Percentiles rank a stretch among this genome's conserved stretches.
Conservation (phyloP, 2,329 filamentous ascomycete species). For the Ophiosphaerella herpotricha region DNA sequence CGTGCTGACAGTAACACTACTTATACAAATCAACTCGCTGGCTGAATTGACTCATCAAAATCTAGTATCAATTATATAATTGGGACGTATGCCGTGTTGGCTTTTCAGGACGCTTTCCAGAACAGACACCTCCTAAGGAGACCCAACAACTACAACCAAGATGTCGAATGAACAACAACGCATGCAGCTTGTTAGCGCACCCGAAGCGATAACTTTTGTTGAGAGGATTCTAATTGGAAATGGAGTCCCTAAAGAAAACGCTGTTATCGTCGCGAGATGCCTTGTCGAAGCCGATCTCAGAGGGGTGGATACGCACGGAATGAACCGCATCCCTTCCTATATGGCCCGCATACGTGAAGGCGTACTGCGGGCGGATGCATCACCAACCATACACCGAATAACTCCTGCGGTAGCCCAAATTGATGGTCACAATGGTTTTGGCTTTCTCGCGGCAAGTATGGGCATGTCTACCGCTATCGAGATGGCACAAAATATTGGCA, state of each 20-base stretch:
- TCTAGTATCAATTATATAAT: no score
- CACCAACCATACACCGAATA: conserved; percentile 62
- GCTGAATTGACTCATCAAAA: no score
- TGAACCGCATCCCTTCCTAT: conserved; percentile 79
- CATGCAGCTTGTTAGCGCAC: conserved; percentile 26
- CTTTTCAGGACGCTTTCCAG: no score
- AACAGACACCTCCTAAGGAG: neutral
- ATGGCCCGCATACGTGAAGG: conserved; percentile 72
- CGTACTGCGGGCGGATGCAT: conserved; percentile 65
- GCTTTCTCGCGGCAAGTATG: conserved; percentile 69
- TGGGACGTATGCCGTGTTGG: no score
- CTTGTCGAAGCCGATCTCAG: conserved; percentile 76
- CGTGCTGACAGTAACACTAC: no score
- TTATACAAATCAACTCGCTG: no score
- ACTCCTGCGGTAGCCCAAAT: conserved; percentile 75
- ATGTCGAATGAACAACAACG: conserved; percentile 9
- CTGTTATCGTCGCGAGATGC: conserved; percentile 66
- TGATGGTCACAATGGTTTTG: conserved; percentile 72
- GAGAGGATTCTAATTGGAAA: conserved; percentile 63
- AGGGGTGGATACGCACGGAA: conserved; percentile 78
- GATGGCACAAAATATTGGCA: conserved; percentile 67
- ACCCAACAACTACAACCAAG: neutral
- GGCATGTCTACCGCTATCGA: conserved; percentile 71
- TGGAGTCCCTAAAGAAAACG: conserved; percentile 63
- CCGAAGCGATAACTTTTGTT: conserved; percentile 50